These are phyloP conservation scores for Spathaspora passalidarum DNA, from an alignment of 805 yeast species.

Conservation along the genomic window DNA sequence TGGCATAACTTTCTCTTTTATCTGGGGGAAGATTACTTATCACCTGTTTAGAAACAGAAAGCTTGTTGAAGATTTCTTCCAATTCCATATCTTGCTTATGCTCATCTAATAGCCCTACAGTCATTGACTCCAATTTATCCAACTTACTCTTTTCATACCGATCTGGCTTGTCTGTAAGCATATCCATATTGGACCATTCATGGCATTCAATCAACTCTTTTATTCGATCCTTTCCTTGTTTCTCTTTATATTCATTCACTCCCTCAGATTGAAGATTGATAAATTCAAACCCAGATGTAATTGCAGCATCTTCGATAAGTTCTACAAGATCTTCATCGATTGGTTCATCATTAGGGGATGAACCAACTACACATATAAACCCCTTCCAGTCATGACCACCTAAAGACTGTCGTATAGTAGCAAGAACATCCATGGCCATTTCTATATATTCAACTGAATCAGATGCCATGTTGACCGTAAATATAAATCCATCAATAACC, in stretches of 20 bases:
- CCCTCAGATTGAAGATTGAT: conserved; percentile 31
- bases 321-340: conserved; percentile 8
- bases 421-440: conserved; percentile 15
- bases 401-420: conserved; percentile 12
- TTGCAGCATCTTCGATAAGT: conserved; percentile 36
- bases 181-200: conserved; percentile 39
- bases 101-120: conserved; percentile 19
- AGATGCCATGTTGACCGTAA: conserved; percentile 32
- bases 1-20: conserved; percentile 30
- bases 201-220: conserved; percentile 47
- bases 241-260: conserved; percentile 42
- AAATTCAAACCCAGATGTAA: conserved; percentile 42
- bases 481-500: conserved; percentile 43
- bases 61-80: conserved; percentile 27
- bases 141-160: conserved; percentile 20
- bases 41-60: conserved; percentile 33
- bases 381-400: conserved; percentile 20
- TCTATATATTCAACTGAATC: conserved; percentile 20
- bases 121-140: conserved; percentile 23
- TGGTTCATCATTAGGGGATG: not conserved
- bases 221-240: conserved; percentile 40
- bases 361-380: conserved; percentile 34
- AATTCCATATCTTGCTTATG: conserved; percentile 19
- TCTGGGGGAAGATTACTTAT: conserved; percentile 21
- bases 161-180: conserved; percentile 6